Conservation (phyloP, 108 stramenopile species). For the Cyclotella distinguenda region DNA sequence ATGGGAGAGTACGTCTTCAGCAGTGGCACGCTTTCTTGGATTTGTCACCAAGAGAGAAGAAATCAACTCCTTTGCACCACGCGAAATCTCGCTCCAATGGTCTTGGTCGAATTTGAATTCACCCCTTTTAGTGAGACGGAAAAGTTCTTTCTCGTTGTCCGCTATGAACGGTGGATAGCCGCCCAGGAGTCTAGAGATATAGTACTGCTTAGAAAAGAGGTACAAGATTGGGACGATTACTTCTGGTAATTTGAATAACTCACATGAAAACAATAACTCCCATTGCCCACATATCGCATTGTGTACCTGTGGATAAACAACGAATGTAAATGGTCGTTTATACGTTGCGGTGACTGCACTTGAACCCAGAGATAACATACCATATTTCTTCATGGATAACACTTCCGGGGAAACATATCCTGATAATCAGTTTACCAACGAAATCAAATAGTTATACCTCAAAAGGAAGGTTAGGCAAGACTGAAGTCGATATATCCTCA, state of each 20-base stretch:
- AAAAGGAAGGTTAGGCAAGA: no score
- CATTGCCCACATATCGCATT: constrained; percentile 91
- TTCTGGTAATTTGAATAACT: no score
- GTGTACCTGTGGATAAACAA: constrained; percentile 5
- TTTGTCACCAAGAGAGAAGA: constrained; percentile 57
- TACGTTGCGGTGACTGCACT: background rate
- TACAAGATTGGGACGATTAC: no score
- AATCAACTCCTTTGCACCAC: constrained; percentile 84
- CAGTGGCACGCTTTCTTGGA: constrained; percentile 55
- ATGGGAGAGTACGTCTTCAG: constrained; percentile 53
- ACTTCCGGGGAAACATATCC: constrained; percentile 81
- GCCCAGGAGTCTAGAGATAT: no score
- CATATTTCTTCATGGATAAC: constrained; percentile 53
- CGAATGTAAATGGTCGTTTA: background rate
- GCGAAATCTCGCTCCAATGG: constrained; percentile 74
- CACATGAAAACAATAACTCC: no score
- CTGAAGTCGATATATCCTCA: no score
- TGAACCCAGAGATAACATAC: background rate
- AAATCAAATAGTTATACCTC: no score
- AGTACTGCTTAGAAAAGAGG: no score
- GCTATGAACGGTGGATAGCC: constrained; percentile 92
- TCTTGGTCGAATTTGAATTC: constrained; percentile 73
- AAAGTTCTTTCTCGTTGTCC: constrained; percentile 60
- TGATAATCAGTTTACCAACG: no score
- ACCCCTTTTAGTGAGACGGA: constrained; percentile 51